Evolutionary conservation across 2,329 filamentous ascomycete genomes (phyloP), one percentile per base, ranked within the genome.

Genomic region (Ophiosphaerella korrae): DNA sequence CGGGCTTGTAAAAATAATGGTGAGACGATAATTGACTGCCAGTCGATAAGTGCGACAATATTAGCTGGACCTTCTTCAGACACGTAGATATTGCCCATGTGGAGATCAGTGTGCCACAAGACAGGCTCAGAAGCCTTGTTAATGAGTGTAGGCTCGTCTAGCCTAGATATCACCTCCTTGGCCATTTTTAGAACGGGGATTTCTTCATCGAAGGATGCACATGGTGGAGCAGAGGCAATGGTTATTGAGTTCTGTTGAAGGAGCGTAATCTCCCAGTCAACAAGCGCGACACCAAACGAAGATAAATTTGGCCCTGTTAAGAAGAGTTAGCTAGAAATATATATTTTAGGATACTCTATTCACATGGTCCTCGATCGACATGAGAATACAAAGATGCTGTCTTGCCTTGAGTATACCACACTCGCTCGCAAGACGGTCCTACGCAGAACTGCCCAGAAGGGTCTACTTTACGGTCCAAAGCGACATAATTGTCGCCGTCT

Each of bases 21-120:
- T 9, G 44, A 56, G 6, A 74, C 48, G 6, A 55, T 58, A 36
- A 60, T 55, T 2, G 57, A 64, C 38, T 67, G 63, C 60, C 57
- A 65, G 32, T 67, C 62, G 18, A 65, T 64, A 31, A 67, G 14
- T 1, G 62, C 62, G n/a, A 38, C 13, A 5, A 63, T 61, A 11
- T 61, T 44, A 5, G 57, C 56, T 38, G 42, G 43, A 1, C 67
- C 50, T 12, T 62, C 36, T 7, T 56, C 48, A 16, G 69, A 60
- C 36, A 14, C 37, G 21, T 63, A 74, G 11, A 75, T 72, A 41
- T 74, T 74, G 23, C 68, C 65, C 63, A 72, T 77, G 52, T 69
- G 58, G 26, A 80, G 64, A 2, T 75, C 74, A 3, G 76, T 76
- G 34, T 58, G 57, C 48, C 54, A 60, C 3, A 58, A 42, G 5